Base-by-base conservation (phyloP, 1,284 basidiomycete species). In the Paramarasmius palmivorus region DNA sequence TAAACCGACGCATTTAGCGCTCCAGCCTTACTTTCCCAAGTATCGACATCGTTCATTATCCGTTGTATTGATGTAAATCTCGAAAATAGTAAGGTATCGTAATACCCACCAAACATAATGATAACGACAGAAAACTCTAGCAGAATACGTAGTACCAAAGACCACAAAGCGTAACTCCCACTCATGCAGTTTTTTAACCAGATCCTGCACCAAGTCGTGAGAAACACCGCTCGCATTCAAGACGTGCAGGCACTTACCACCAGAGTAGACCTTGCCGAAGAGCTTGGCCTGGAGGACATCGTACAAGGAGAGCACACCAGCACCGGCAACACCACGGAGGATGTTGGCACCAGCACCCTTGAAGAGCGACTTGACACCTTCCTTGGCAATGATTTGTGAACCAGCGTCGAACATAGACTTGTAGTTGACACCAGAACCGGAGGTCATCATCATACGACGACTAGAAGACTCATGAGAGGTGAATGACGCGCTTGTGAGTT, bases 311-410 rank as follows among this genome's bases (percentile, higher is more conserved):
- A 97, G 76, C 62, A 96, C 95, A 93, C 94, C 94, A 75, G 95
- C 94, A 79, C 94, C 95, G 68, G 94, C 95, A 70, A 96, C 91
- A 86, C 95, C 93, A 90, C 94, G 94, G 67, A 97, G 92, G 65
- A 96, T 95, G 83, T 97, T 96, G 73, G 94, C 94, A 84, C 92
- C 94, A 68, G 94, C 93, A 79, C 92, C 93, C 84, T 93, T 93
- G 86, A 94, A 94, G 67, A 96, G 82, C 34, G 93, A 95, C 72
- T 85, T 88, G 55, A 80, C 73, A 68, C 95, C 95, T 79, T 97
- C 95, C 83, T 93, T 93, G 69, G 87, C 84, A 65, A 96, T 71
- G 68, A 95, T 93, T 78, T 84, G 88, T 19, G 88, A 81, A 48
- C 82, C 88, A 68, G 89, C 88, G 63, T 92, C 90, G 73, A 91